Evolutionary conservation across 352 stramenopile genomes (phyloP).

Genomic region (Peronosclerospora sorghi): DNA sequence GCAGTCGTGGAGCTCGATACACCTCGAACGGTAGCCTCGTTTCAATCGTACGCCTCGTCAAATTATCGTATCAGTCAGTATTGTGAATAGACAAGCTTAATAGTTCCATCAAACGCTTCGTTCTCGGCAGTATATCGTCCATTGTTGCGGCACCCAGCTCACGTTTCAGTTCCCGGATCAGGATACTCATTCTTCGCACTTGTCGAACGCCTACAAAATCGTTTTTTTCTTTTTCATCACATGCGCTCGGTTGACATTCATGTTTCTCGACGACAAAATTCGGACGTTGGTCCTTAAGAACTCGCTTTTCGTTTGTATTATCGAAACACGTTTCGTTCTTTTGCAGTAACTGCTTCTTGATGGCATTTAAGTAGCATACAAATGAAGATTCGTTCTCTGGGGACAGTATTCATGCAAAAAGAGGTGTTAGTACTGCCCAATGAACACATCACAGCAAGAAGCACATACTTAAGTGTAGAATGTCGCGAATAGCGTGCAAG

Average conservation of each 20-base stretch:
- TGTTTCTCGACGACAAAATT: conserved; percentile 70
- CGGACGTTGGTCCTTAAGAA: conserved; percentile 3
- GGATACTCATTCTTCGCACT: conserved; percentile 62
- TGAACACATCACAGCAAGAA: not conserved
- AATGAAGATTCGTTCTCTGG: conserved; percentile 37
- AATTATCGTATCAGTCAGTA: conserved; percentile 13
- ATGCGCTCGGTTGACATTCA: conserved; percentile 1
- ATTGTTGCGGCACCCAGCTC: conserved; percentile 61
- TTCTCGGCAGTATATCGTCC: conserved; percentile 67
- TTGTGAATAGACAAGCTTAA: conserved; percentile 63
- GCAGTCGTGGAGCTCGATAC: not conserved
- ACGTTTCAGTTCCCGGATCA: conserved; percentile 66
- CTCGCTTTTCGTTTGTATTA: conserved; percentile 10
- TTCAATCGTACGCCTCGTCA: conserved; percentile 25
- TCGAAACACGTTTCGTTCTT: conserved; percentile 4
- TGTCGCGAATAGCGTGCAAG: conserved; percentile 39
- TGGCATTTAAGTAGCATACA: conserved; percentile 35
- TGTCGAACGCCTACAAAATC: conserved; percentile 48
- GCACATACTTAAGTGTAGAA: conserved; percentile 57
- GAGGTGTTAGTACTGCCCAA: no score
- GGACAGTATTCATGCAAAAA: not conserved
- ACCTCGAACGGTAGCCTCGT: not conserved
- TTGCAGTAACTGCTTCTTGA: conserved; percentile 28
- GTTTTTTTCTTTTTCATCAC: conserved; percentile 5
- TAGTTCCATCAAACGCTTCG: conserved; percentile 71